These are phyloP conservation scores for Gentiana macrophylla DNA, from an alignment of 257 asterid genomes.

Conservation along the genomic window DNA sequence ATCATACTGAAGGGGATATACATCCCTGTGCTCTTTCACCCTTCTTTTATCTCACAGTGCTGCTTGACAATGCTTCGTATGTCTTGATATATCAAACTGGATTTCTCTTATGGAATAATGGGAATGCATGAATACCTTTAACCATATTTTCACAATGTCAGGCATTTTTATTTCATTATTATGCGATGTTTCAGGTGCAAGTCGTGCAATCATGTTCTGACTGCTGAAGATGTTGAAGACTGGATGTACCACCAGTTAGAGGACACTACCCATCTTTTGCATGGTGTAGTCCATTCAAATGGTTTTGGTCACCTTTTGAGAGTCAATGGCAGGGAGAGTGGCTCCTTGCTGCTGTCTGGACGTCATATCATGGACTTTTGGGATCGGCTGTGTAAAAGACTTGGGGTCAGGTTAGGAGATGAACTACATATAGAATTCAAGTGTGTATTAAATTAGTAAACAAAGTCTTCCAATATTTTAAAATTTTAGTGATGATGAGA, in stretches of 20 bases:
- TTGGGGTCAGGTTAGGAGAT: constrained; percentile 64
- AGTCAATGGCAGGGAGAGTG: constrained; percentile 96
- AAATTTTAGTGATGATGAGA: background rate
- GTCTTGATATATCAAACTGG: too few relatives aligned
- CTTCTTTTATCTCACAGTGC: too few relatives aligned
- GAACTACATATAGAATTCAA: background rate
- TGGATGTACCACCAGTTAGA: constrained; percentile 90
- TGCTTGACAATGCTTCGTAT: too few relatives aligned
- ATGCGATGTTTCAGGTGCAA: constrained; percentile 41
- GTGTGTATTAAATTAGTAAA: too few relatives aligned
- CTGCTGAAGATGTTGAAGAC: constrained; percentile 83
- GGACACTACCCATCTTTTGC: constrained; percentile 75
- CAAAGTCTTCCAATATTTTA: background rate
- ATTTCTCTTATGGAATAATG: too few relatives aligned
- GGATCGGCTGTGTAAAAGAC: constrained; percentile 74
- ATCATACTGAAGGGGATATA: too few relatives aligned
- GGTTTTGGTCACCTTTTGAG: constrained; percentile 95
- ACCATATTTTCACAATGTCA: too few relatives aligned
- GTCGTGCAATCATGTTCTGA: constrained; percentile 75
- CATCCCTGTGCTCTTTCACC: too few relatives aligned
- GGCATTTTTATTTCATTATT: background rate
- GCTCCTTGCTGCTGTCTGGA: constrained; percentile 80
- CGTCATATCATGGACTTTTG: constrained; percentile 72
- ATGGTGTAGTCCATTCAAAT: constrained; percentile 78
- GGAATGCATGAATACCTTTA: too few relatives aligned